Evolutionary conservation across 2,329 filamentous ascomycete genomes (phyloP), one percentile per base, ranked within the genome.

Genomic region (Neofusicoccum sp.): DNA sequence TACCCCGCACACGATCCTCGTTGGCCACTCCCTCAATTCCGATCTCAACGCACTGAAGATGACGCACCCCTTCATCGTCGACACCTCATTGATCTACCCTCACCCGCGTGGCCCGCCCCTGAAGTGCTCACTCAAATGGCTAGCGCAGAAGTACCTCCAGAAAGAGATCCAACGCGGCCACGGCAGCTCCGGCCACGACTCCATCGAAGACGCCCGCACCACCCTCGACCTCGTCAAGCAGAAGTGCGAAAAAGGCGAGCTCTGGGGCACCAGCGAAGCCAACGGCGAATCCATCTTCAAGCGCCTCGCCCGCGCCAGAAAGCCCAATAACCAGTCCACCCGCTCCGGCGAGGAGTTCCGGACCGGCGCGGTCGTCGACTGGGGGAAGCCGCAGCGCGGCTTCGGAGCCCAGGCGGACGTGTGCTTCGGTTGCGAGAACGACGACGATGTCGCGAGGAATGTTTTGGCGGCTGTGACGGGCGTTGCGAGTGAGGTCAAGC

Each of bases 141-240:
- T 99, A 2, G 84, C 89, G 0, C 87, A 93, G 66, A 95, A 93
- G 71, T 96, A 93, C 68, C 83, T 98, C 16, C 84, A 84, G 56
- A 89, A 90, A 61, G 90, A 96, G 72, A 96, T 99, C 58, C 95
- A 99, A 72, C 91, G 90, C 68, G 87, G 86, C 44, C 77, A 81
- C 64, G 89, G 89, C 54, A 80, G 80, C 14, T 80, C 82, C 14
- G 95, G 95, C 14, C 95, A 99, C 72, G 89, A 98, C 80, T 95
- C 90, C 62, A 84, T 96, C 64, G 95, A 99, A 75, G 95, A 99
- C 73, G 92, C 95, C 12, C 87, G 84, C 65, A 92, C 95, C 2
- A 96, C 92, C 65, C 86, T 99, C 12, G 93, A 98, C 69, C 87
- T 99, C 1, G 86, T 98, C 49, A 96, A 95, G 75, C 88, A 93